Evolutionary conservation across 768 basidiomycete species (phyloP).

Genomic region (Russula lepida): DNA sequence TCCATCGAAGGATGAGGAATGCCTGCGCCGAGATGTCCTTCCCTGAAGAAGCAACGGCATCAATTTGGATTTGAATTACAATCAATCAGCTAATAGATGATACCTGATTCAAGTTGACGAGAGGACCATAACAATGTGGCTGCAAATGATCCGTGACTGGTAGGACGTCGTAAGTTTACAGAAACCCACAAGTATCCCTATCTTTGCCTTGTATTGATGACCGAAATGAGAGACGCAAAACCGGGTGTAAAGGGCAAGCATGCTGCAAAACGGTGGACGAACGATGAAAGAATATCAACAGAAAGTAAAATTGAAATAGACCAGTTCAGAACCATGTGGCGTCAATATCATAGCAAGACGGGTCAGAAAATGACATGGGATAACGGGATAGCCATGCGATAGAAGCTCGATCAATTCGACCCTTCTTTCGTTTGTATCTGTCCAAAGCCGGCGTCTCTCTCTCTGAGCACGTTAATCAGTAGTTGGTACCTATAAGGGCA

Average conservation of each 20-base stretch:
- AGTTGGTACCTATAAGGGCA: background rate
- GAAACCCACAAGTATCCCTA: too few relatives aligned
- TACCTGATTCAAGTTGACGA: too few relatives aligned
- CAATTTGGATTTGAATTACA: too few relatives aligned
- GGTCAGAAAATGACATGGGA: background rate
- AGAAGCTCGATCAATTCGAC: background rate
- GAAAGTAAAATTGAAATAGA: background rate
- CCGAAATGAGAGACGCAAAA: too few relatives aligned
- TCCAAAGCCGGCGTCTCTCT: constrained; percentile 88
- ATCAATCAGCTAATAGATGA: too few relatives aligned
- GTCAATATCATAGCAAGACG: background rate
- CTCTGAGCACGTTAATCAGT: constrained; percentile 30
- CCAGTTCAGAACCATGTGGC: background rate
- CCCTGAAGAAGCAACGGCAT: too few relatives aligned
- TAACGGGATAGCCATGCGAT: background rate
- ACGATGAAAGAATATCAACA: background rate
- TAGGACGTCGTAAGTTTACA: too few relatives aligned
- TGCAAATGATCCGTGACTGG: too few relatives aligned
- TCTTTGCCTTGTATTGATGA: too few relatives aligned
- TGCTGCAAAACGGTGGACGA: too few relatives aligned
- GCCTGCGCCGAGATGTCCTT: constrained; percentile 26
- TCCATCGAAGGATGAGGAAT: constrained; percentile 52
- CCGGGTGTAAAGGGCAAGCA: too few relatives aligned
- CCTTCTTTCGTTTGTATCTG: constrained; percentile 53
- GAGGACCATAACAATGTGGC: too few relatives aligned